Base-by-base conservation (phyloP, 2,329 filamentous ascomycete genomes). In the Hypoxylon sp. region DNA sequence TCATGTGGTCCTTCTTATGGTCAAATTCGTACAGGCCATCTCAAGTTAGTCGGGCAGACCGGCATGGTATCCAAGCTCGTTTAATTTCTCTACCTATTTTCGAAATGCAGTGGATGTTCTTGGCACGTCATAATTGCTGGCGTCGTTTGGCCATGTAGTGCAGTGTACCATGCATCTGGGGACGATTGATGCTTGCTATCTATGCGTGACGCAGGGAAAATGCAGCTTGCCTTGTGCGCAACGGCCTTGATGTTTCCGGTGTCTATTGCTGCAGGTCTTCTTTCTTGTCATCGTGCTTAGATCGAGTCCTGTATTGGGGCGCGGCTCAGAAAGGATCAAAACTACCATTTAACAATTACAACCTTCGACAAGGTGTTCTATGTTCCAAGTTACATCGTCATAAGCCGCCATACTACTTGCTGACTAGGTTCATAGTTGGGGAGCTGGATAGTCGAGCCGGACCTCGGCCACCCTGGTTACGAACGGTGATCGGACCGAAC, bases 401-500 rank as follows among this genome's bases (percentile, higher is more conserved):
- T 19, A 51, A 52, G n/a, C 39, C 51, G 59, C 60, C 51, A 55
- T 44, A 58, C 55, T 17, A 24, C 57, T 47, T 50, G 51, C 24
- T 65, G 35, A 57, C 44, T 61, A 48, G 63, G 52, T 58, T 42
- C 19, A 5, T 42, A 58, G 55, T 47, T 70, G 65, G 62, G 5
- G 47, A 58, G 55, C 51, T 70, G 65, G 62, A 58, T 60, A 57
- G 37, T 62, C 68, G 65, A 68, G 56, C 68, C 61, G 65, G 65
- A 63, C 63, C 50, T 70, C 65, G 59, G 55, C 46, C 44, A 51
- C 66, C 59, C 63, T 59, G 53, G 53, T 63, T 50, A 35, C 26
- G 53, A 63, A 67, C 71, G 74, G 70, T 72, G 63, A 53, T 64
- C 74, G 74, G 74, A 68, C 74, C 74, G 74, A 75, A 66, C 50